Base-by-base conservation (phyloP, 1,139 yeast species). In the Candida glucosophila region DNA sequence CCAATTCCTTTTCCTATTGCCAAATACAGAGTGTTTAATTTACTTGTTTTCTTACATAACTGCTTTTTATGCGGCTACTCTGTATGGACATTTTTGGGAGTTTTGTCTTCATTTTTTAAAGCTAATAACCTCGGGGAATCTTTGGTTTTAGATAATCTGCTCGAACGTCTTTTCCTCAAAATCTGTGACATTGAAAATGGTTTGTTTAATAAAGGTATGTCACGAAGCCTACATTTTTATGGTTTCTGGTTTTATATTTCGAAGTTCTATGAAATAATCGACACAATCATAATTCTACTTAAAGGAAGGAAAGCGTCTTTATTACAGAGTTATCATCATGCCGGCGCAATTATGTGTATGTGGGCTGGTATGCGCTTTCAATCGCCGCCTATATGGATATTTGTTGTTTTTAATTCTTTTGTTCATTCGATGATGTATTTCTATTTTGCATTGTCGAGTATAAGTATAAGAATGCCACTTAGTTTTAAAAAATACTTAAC, bases 281-380 rank as follows among this genome's bases (percentile, higher is more conserved):
- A 78, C 49, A 78, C 88, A 5, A 50, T 70, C 22, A 72, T 78
- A 39, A 78, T 78, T 35, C 60, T 78, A 30, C 61, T 77, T 33
- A 78, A 78, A 52, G 88, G 88, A 24, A 65, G 69, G 46, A 80
- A 77, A 20, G 71, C 82, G 9, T 71, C 80, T 4, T 55, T 78
- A 35, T 60, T 78, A 40, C 88, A 78, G 52, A 73, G 82, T 34
- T 78, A 78, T 51, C 88, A 78, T 47, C 90, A 79, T 47, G 73
- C 88, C 3, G 90, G 88, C 20, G 90, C 90, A 25, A 78, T 78
- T 78, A 59, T 78, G 56, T 76, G 83, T 39, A 78, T 78, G 88
- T 78, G 86, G 86, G 73, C 81, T 3, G 90, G 88, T 3, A 69
- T 77, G 31, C 58, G 88, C 31, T 79, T 58, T 49, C 71, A 72